Evolutionary conservation across 306 rosid species (phyloP).

Genomic region (Coriaria nepalensis): DNA sequence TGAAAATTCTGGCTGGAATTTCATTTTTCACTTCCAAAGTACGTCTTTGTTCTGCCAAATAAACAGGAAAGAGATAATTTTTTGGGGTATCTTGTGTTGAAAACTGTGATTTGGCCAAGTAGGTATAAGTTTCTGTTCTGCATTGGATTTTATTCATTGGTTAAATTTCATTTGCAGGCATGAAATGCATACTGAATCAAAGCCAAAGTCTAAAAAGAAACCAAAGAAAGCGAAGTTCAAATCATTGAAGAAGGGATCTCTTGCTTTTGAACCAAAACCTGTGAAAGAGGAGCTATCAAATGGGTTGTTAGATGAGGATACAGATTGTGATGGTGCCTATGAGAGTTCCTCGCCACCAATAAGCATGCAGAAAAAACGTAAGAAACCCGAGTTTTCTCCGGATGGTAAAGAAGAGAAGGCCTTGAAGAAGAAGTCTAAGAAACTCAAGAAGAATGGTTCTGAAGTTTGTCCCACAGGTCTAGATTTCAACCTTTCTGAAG

Average conservation of each 20-base stretch:
- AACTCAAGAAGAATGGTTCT: constrained; percentile 42
- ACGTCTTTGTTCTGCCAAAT: too few relatives aligned
- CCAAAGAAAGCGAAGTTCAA: constrained; percentile 83
- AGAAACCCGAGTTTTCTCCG: constrained; percentile 30
- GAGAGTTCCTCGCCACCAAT: constrained; percentile 44
- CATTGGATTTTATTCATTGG: background rate
- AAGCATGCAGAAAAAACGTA: constrained; percentile 56
- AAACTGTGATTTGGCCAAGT: background rate
- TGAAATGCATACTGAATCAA: constrained; percentile 40
- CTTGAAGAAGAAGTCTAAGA: constrained; percentile 64
- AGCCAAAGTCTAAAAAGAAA: constrained; percentile 79
- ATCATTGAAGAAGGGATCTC: constrained; percentile 76
- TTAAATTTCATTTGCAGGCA: constrained; percentile 25
- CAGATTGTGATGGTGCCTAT: constrained; percentile 21
- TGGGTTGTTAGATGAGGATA: constrained; percentile 61
- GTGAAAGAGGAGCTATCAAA: constrained; percentile 40
- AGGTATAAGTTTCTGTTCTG: background rate
- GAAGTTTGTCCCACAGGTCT: constrained; percentile 44
- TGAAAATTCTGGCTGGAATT: background rate
- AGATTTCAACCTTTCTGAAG: constrained; percentile 45
- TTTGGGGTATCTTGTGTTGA: background rate
- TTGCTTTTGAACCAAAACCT: constrained; percentile 52
- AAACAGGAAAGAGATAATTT: too few relatives aligned
- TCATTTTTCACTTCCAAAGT: too few relatives aligned
- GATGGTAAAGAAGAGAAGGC: constrained; percentile 41